Evolutionary conservation across 2,329 filamentous ascomycete genomes (phyloP).

Genomic region (Chaetomiaceae sp.): DNA sequence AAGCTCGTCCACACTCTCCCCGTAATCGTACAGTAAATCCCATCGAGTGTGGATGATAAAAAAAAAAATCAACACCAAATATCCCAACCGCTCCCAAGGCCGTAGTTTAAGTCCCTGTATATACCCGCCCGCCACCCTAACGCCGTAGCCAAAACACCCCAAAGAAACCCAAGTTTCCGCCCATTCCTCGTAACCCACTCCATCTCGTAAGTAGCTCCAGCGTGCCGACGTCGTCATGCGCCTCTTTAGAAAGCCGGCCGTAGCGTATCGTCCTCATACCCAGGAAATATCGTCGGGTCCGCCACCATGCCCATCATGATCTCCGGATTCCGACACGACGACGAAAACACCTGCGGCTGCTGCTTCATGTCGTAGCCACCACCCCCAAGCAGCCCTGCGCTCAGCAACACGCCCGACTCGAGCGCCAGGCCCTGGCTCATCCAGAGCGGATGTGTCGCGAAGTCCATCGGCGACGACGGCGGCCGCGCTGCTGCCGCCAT

Average conservation of each 20-base stretch:
- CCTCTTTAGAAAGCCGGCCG: conserved; percentile 18
- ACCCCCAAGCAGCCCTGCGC: conserved; percentile 37
- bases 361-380: conserved; percentile 47
- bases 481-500: conserved; percentile 4
- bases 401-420: neutral
- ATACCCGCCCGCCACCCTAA: neutral
- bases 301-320: conserved; percentile 53
- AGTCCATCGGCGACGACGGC: conserved; percentile 10
- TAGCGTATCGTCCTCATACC: conserved; percentile 43
- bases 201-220: too few relatives aligned
- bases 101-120: neutral
- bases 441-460: conserved; percentile 6
- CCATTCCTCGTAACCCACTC: too few relatives aligned
- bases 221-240: neutral
- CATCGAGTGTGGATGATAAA: neutral
- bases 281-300: conserved; percentile 54
- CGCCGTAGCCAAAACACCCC: conserved; percentile 1
- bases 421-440: too few relatives aligned
- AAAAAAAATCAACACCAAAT: too few relatives aligned
- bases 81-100: too few relatives aligned
- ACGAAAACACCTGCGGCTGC: conserved; percentile 46
- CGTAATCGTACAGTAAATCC: conserved; percentile 1
- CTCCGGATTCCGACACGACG: conserved; percentile 44
- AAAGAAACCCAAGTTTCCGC: too few relatives aligned
- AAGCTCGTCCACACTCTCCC: neutral